Evolutionary conservation across 768 basidiomycete species (phyloP).

Genomic region (Russula foetens): DNA sequence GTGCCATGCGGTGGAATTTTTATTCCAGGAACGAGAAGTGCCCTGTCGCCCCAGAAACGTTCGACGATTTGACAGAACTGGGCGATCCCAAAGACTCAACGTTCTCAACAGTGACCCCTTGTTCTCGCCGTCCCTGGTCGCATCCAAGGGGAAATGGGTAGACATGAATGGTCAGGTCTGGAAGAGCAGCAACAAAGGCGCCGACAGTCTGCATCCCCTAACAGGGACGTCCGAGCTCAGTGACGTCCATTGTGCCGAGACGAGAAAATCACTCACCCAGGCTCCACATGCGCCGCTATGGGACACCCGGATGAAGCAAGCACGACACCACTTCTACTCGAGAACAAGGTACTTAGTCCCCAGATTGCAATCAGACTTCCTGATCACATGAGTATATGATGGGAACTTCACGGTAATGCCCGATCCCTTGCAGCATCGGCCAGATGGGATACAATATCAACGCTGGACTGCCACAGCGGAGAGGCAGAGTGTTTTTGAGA

Average conservation of each 20-base stretch:
- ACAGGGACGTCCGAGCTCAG: neutral
- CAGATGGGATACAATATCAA: neutral
- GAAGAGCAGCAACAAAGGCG: too few relatives aligned
- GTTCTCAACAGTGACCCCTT: neutral
- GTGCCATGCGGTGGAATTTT: neutral
- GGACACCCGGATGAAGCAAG: neutral
- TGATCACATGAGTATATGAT: too few relatives aligned
- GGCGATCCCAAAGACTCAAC: too few relatives aligned
- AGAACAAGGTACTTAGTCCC: neutral
- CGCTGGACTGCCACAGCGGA: neutral
- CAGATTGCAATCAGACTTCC: too few relatives aligned
- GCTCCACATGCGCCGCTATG: neutral
- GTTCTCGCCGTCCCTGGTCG: neutral
- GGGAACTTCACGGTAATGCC: neutral
- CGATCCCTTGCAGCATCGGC: neutral
- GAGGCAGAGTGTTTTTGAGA: too few relatives aligned
- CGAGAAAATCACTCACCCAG: neutral
- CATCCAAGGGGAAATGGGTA: neutral
- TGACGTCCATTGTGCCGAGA: neutral
- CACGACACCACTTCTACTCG: neutral
- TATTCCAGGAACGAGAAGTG: neutral
- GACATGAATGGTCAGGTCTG: too few relatives aligned
- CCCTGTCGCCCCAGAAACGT: too few relatives aligned
- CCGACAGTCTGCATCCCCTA: too few relatives aligned
- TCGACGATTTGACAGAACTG: too few relatives aligned